These are phyloP conservation scores for Salix caprea DNA, from an alignment of 345 rosid genomes.

Conservation along the genomic window DNA sequence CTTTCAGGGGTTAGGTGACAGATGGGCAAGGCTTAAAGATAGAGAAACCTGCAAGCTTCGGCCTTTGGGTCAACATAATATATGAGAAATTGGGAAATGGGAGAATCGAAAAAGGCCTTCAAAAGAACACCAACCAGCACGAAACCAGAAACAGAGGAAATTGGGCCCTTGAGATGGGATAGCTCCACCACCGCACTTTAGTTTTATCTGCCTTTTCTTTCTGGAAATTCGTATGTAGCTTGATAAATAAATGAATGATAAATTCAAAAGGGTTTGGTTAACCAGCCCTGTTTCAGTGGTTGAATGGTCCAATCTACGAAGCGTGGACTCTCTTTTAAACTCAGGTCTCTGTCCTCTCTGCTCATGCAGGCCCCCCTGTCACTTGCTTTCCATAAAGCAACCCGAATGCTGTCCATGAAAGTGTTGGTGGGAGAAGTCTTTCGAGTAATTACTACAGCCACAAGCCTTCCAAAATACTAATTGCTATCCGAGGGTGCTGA, in stretches of 20 bases:
- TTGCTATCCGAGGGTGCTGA: too few relatives aligned
- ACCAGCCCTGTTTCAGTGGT: not conserved
- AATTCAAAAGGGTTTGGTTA: not conserved
- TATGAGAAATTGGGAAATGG: not conserved
- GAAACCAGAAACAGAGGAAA: not conserved
- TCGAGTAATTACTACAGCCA: not conserved
- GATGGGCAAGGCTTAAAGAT: not conserved
- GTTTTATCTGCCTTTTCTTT: not conserved
- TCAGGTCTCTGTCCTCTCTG: not conserved
- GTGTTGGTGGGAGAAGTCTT: not conserved
- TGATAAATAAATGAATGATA: not conserved
- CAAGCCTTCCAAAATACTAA: not conserved
- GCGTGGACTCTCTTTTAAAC: not conserved
- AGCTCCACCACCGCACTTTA: slow-evolving; percentile 9
- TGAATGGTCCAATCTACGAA: slow-evolving; percentile 5
- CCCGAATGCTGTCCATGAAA: not conserved
- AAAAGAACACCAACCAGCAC: not conserved
- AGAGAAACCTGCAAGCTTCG: not conserved
- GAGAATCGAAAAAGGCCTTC: not conserved
- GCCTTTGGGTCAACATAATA: not conserved
- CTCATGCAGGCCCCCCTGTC: not conserved
- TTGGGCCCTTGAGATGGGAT: slow-evolving; percentile 4
- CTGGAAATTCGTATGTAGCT: not conserved
- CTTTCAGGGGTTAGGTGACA: not conserved
- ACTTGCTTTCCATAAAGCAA: not conserved